A percentile compares a stretch with the other conserved stretches of the same genome.
Evolutionary conservation across 768 basidiomycete species (phyloP).

Genomic region (Rubroboletus satanas): DNA sequence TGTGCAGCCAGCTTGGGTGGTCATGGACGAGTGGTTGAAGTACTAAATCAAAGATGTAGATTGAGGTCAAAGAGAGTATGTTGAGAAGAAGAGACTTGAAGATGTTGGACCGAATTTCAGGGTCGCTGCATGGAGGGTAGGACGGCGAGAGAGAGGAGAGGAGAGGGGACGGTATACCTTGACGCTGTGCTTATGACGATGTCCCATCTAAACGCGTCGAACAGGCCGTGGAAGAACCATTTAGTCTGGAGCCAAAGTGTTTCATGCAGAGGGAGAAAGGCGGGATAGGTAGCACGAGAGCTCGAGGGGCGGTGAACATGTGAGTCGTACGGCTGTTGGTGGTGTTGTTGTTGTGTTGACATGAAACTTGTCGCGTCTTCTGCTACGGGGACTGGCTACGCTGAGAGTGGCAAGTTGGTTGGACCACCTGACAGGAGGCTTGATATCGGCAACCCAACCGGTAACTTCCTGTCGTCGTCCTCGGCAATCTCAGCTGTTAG

Average conservation of each 20-base stretch:
- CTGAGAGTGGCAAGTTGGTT: neutral
- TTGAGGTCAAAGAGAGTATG: constrained; percentile 61
- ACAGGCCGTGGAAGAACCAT: constrained; percentile 57
- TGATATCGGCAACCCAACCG: constrained; percentile 13
- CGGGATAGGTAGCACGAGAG: constrained; percentile 59
- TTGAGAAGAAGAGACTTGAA: constrained; percentile 77
- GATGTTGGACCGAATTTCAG: constrained; percentile 69
- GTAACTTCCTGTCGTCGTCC: constrained; percentile 6
- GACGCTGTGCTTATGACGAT: constrained; percentile 53
- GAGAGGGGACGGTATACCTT: constrained; percentile 42
- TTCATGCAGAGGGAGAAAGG: constrained; percentile 61
- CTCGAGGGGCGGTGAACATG: constrained; percentile 20
- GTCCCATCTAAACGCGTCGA: constrained; percentile 74
- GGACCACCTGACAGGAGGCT: neutral
- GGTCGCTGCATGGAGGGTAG: constrained; percentile 47
- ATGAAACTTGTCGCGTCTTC: constrained; percentile 13
- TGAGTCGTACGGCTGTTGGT: neutral
- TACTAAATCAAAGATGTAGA: constrained; percentile 72
- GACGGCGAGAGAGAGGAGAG: constrained; percentile 7
- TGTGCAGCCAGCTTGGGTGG: constrained; percentile 62
- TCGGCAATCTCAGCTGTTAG: neutral
- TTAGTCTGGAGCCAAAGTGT: constrained; percentile 56
- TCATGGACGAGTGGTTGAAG: constrained; percentile 63
- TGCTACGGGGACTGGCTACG: too few species aligned
- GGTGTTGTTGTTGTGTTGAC: constrained; percentile 19